Evolutionary conservation across 2,329 filamentous ascomycete species (phyloP).

Genomic region (Chaetothyriales sp.): DNA sequence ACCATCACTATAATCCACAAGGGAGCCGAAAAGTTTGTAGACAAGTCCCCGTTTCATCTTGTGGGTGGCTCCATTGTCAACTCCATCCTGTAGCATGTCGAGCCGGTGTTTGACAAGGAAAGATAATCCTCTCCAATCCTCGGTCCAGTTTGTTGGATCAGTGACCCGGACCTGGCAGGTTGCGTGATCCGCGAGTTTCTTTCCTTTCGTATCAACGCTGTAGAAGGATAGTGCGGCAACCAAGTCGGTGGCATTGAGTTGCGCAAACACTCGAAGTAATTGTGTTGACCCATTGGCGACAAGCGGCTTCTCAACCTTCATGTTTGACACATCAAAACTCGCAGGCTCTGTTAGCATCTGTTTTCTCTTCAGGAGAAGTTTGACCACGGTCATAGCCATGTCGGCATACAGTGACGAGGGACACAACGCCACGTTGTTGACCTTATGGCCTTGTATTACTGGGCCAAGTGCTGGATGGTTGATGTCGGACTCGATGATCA

Average conservation of each 20-base stretch:
- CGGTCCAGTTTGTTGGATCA: background rate
- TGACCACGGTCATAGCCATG: constrained; percentile 17
- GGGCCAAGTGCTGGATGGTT: constrained; percentile 9
- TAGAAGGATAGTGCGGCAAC: constrained; percentile 1
- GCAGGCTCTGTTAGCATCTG: constrained; percentile 21
- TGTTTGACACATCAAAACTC: constrained; percentile 23
- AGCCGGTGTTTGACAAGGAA: constrained; percentile 18
- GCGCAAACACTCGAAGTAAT: constrained; percentile 24
- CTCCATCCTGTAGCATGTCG: constrained; percentile 4
- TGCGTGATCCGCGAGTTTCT: constrained; percentile 46
- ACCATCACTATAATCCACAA: constrained; percentile 20
- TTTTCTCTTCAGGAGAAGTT: constrained; percentile 21
- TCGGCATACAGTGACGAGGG: constrained; percentile 18
- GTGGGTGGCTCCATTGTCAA: constrained; percentile 1
- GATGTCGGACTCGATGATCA: constrained; percentile 12
- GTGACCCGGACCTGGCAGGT: constrained; percentile 36
- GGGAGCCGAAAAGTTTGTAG: constrained; percentile 20
- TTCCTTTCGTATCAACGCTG: constrained; percentile 27
- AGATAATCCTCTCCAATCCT: constrained; percentile 12
- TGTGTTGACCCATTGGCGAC: constrained; percentile 34
- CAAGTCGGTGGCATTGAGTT: constrained; percentile 10
- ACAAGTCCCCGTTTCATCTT: constrained; percentile 17
- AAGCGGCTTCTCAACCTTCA: constrained; percentile 36
- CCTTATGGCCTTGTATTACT: constrained; percentile 15
- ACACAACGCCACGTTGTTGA: constrained; percentile 17